A percentile compares a stretch with the other conserved stretches of the same genome.
Evolutionary conservation across 495 filamentous ascomycete species (phyloP).

Genomic region (Paragyromitra xinjiangensis): DNA sequence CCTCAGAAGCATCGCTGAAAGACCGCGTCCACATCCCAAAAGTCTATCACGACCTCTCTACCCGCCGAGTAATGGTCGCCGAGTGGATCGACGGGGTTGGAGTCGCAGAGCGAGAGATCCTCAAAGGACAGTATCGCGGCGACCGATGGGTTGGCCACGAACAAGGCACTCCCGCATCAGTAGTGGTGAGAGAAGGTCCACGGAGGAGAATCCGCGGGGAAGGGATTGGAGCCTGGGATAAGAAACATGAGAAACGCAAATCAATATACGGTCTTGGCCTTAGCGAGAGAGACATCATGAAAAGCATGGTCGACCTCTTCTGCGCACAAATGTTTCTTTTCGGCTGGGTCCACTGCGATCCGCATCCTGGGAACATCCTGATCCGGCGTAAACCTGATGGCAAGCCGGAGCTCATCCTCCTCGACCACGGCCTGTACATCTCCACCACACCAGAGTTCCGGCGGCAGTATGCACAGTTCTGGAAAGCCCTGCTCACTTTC

Average conservation of each 20-base stretch:
- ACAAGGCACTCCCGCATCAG: constrained; percentile 22
- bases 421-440: constrained; percentile 96
- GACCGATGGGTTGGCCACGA: constrained; percentile 44
- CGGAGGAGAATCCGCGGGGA: constrained; percentile 15
- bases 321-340: constrained; percentile 96
- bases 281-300: constrained; percentile 85
- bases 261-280: constrained; percentile 73
- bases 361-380: constrained; percentile 97
- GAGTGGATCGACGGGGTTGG: constrained; percentile 97
- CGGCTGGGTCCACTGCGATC: constrained; percentile 93
- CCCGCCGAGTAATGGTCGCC: constrained; percentile 86
- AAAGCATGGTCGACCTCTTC: constrained; percentile 93
- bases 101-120: constrained; percentile 84
- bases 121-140: constrained; percentile 69
- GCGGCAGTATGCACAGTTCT: constrained; percentile 89
- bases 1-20: constrained; percentile 76
- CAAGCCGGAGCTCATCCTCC: constrained; percentile 86
- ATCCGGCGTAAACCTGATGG: constrained; percentile 84
- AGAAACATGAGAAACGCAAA: not conserved
- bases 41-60: constrained; percentile 82
- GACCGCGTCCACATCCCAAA: constrained; percentile 87
- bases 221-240: constrained; percentile 3
- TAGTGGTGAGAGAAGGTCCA: constrained; percentile 25
- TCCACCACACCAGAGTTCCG: constrained; percentile 85
- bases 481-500: constrained; percentile 91